These are phyloP conservation scores for Cucurbita pepo DNA, from an alignment of 306 rosid species.

Conservation along the genomic window DNA sequence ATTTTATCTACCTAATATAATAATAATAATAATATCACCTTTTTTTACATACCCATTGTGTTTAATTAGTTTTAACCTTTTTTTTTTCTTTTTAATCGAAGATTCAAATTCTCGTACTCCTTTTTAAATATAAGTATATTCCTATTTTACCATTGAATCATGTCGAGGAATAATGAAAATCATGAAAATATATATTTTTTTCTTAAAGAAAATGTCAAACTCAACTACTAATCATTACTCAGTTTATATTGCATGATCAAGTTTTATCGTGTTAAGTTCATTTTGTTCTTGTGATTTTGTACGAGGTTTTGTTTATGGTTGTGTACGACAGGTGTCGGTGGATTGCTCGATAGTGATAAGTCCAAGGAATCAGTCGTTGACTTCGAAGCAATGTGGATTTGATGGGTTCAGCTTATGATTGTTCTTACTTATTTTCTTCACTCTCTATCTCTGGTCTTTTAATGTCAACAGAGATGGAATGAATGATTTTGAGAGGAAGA, in stretches of 20 bases:
- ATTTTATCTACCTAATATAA: neutral
- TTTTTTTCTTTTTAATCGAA: too few species aligned
- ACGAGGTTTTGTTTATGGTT: neutral
- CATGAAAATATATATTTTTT: too few species aligned
- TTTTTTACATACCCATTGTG: neutral
- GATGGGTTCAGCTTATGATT: slow-evolving; percentile 68
- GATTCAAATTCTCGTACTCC: too few species aligned
- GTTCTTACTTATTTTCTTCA: neutral
- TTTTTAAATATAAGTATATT: too few species aligned
- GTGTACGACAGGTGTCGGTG: slow-evolving; percentile 61
- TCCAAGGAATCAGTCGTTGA: slow-evolving; percentile 86
- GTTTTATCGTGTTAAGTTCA: too few species aligned
- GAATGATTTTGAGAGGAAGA: neutral
- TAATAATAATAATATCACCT: neutral
- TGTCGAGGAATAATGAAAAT: too few species aligned
- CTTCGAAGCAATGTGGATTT: slow-evolving; percentile 84
- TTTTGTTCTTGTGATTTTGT: too few species aligned
- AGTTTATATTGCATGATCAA: too few species aligned
- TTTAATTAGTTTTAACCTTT: too few species aligned
- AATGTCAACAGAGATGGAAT: neutral
- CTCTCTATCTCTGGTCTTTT: neutral
- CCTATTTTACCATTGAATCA: neutral
- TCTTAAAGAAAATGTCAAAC: too few species aligned
- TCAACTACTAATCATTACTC: too few species aligned
- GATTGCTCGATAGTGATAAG: slow-evolving; percentile 89